Evolutionary conservation across 2,329 filamentous ascomycete genomes (phyloP).

Genomic region (Rhinocladiella mackenziei): DNA sequence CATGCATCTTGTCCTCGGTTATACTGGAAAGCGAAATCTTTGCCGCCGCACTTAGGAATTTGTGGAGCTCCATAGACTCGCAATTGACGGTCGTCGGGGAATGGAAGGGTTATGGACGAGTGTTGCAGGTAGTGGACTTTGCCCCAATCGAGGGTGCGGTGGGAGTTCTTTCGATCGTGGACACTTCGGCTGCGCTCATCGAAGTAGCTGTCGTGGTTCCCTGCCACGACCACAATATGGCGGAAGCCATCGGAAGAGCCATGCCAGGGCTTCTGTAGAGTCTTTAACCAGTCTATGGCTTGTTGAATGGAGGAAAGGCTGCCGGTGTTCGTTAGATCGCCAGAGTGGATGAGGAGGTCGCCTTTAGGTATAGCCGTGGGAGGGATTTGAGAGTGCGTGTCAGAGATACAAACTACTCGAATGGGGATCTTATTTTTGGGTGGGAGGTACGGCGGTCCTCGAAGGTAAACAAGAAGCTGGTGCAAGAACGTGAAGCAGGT

Average conservation of each 20-base stretch:
- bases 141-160: conserved; percentile 60
- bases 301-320: conserved; percentile 68
- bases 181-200: conserved; percentile 61
- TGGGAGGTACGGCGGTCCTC: conserved; percentile 60
- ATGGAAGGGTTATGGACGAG: conserved; percentile 58
- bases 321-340: conserved; percentile 74
- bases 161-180: conserved; percentile 50
- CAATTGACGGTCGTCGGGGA: conserved; percentile 56
- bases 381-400: conserved; percentile 70
- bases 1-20: conserved; percentile 62
- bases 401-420: conserved; percentile 80
- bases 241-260: conserved; percentile 54
- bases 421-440: conserved; percentile 55
- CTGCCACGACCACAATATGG: conserved; percentile 77
- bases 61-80: conserved; percentile 78
- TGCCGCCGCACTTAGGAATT: conserved; percentile 70
- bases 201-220: conserved; percentile 87
- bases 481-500: conserved; percentile 61
- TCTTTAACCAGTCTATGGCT: conserved; percentile 78
- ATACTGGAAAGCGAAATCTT: conserved; percentile 75
- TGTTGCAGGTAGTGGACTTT: conserved; percentile 73
- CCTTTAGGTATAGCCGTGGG: conserved; percentile 54
- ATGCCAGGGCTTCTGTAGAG: conserved; percentile 42
- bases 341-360: conserved; percentile 84
- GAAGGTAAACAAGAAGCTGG: conserved; percentile 61